Evolutionary conservation across 805 yeast genomes (phyloP).

Genomic region (Tetrapisispora taiwanensis): DNA sequence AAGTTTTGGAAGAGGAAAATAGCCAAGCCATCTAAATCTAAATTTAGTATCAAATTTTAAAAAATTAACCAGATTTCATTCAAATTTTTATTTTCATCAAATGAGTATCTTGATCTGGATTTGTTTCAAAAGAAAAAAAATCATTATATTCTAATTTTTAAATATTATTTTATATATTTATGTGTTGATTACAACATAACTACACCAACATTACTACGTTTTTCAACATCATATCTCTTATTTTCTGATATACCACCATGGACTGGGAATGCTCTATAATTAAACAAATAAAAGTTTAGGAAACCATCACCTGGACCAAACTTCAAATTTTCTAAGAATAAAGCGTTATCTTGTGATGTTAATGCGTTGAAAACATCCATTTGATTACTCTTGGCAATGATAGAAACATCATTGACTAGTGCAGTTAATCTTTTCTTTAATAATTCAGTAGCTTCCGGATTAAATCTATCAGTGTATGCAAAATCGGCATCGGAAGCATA

Average conservation of each 20-base stretch:
- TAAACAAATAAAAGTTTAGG: constrained; percentile 83
- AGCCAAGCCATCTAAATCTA: too few species aligned
- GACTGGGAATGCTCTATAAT: constrained; percentile 74
- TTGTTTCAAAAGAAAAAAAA: too few species aligned
- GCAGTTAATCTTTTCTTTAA: constrained; percentile 50
- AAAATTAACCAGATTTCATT: too few species aligned
- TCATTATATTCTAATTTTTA: too few species aligned
- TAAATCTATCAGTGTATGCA: constrained; percentile 30
- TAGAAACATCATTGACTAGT: constrained; percentile 64
- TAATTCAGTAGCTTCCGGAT: constrained; percentile 31
- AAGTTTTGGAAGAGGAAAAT: too few species aligned
- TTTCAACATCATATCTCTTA: constrained; percentile 41
- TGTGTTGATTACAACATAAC: constrained; percentile 57
- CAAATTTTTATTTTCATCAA: too few species aligned
- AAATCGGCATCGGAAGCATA: constrained; percentile 68
- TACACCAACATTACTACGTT: constrained; percentile 78
- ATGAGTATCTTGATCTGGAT: too few species aligned
- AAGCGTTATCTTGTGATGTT: constrained; percentile 79
- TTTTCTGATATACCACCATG: constrained; percentile 64
- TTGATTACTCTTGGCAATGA: constrained; percentile 51
- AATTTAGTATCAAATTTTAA: too few species aligned
- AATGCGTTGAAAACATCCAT: constrained; percentile 93
- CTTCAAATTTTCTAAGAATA: constrained; percentile 71
- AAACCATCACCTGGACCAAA: constrained; percentile 93
- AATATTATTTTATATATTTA: too few species aligned